A percentile compares a stretch with the other conserved stretches of the same genome.
Conservation (phyloP, 345 rosid species). For the Rhodomyrtus tomentosa region DNA sequence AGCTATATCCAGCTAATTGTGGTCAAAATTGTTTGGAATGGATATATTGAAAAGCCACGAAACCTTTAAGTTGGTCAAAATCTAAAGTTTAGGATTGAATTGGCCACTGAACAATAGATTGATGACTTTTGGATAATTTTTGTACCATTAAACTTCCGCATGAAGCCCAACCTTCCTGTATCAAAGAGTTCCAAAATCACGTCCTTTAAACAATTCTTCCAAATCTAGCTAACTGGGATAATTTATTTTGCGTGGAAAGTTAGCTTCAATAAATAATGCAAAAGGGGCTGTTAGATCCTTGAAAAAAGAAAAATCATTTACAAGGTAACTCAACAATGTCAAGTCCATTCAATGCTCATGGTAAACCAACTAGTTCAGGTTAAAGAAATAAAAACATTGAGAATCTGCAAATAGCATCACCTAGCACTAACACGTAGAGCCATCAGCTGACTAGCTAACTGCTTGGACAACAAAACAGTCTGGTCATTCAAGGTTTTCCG, state of each 20-base stretch:
- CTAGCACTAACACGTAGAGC: not conserved
- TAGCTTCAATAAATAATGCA: not conserved
- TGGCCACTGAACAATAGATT: too few species aligned
- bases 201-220: not conserved
- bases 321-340: not conserved
- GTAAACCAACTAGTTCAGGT: not conserved
- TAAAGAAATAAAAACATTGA: not conserved
- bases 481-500: conserved; percentile 64
- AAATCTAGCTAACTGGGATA: not conserved
- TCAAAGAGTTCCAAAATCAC: not conserved
- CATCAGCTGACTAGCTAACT: not conserved
- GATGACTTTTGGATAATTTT: too few species aligned
- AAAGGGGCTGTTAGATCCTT: not conserved
- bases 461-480: conserved; percentile 57
- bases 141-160: not conserved
- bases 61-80: too few species aligned
- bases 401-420: not conserved
- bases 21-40: too few species aligned
- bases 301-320: not conserved
- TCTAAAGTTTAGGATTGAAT: too few species aligned
- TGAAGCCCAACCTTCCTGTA: not conserved
- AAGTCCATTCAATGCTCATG: not conserved
- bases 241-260: not conserved
- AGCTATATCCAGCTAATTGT: too few species aligned
- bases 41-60: too few species aligned